Evolutionary conservation across 2,329 filamentous ascomycete species (phyloP), one percentile per base, ranked within the genome.

Genomic region (Monosporascus sp.): DNA sequence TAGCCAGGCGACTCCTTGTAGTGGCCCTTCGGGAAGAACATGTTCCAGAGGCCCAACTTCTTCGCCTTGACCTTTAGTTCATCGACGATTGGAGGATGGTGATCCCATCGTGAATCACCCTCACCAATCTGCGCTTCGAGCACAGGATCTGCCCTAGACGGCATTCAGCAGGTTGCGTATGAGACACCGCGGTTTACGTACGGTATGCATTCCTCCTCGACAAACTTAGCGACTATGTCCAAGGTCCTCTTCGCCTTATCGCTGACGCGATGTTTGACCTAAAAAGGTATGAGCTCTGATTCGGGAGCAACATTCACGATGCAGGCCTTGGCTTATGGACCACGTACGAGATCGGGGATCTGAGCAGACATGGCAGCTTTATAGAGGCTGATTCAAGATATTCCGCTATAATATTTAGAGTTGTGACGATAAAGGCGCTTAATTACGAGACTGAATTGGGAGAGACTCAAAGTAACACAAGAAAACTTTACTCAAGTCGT

Each of bases 1-100:
- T 90, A 97, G 36, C 94, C 94, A 24, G 93, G 91, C 1, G 91
- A 95, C 76, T 97, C 90, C 71, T 88, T 90, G 80, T 97, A 97
- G 75, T 97, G 92, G 64, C 87, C 91, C 77, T 89, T 93, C 60
- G 94, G 90, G 62, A 99, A 74, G 79, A 99, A 99, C 87, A 99
- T 88, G 75, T 99, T 99, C 94, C 94, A 99, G 46, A 99, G 79
- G 1, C 93, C 94, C 25, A 96, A 81, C 62, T 87, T 80, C 67
- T 80, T 82, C 45, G 93, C 94, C 71, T 91, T 89, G 60, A 74
- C 77, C 81, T 97, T 97, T 63, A 99, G 81, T 52, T 94, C 87
- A 62, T 99, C 94, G 57, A 99, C 82, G 63, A 97, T 80, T 43
- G 79, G 70, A 1, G 94, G 93, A 69, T 95, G 88, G 39, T 78